Evolutionary conservation across 208 protist species (phyloP).

Genomic region (Leishmania arabica): DNA sequence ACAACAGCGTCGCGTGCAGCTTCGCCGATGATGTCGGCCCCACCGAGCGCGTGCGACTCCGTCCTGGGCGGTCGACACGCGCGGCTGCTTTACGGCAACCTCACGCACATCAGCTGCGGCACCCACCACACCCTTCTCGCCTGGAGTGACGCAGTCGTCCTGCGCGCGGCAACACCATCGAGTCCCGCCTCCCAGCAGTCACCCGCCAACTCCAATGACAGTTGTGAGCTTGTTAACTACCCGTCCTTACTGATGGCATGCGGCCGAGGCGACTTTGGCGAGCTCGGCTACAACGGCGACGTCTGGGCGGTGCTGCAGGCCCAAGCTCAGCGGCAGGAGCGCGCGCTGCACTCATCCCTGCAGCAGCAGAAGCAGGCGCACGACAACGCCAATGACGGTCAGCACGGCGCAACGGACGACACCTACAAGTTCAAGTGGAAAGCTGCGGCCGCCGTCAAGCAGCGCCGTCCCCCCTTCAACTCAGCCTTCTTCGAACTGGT

Average conservation of each 20-base stretch:
- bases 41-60: neutral
- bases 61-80: neutral
- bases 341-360: conserved; percentile 19
- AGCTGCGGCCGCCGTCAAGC: conserved; percentile 10
- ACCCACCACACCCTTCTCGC: conserved; percentile 84
- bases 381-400: neutral
- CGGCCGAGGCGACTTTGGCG: conserved; percentile 86
- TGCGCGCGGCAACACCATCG: neutral
- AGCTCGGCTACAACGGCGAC: conserved; percentile 82
- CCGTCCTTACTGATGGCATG: conserved; percentile 58
- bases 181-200: neutral
- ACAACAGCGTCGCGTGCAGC: neutral
- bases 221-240: conserved; percentile 28
- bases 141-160: conserved; percentile 42
- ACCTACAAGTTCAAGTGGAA: conserved; percentile 39
- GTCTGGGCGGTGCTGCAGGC: conserved; percentile 43
- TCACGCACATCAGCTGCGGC: conserved; percentile 84
- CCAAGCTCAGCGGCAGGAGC: conserved; percentile 38
- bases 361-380: conserved; percentile 5
- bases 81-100: conserved; percentile 32
- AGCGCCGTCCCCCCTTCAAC: conserved; percentile 24
- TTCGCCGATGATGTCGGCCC: neutral
- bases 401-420: neutral
- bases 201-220: neutral
- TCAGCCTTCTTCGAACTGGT: conserved; percentile 15